Base-by-base conservation (phyloP, 2,329 filamentous ascomycete species). In the Plectosphaerella cucumerina region DNA sequence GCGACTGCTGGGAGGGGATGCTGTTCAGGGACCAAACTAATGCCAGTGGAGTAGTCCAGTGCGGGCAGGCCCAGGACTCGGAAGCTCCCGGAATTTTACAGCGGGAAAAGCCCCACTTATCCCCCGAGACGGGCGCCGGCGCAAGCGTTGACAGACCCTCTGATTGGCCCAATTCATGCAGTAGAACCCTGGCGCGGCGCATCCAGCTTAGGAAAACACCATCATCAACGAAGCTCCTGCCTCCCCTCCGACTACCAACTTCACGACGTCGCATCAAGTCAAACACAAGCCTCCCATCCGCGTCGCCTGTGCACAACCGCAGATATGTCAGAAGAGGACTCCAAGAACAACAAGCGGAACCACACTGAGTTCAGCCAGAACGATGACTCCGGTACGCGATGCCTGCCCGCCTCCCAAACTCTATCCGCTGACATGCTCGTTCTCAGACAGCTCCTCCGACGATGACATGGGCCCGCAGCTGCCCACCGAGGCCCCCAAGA, bases 381-480 rank as follows among this genome's bases (percentile, higher is more conserved):
- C 52, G 71, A 78, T 62, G 70, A 64, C 33, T 65, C 66, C 54
- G 72, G 72, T 71, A 64, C 47, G 64, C 53, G 39, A 21, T n/a
- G 48, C 9, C 15, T 8, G 31, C 41, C 14, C 12, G 26, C 49
- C 46, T 53, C 37, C 20, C 20, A 51, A 22, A 50, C 37, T 31
- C 23, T 48, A 10, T 31, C 17, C 17, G 18, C 39, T 42, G 17
- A 42, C 39, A 17, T 12, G 17, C n/a, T 5, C n/a, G n/a, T 20
- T 42, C 56, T 56, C 51, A 79, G 83, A 82, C 49, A 84, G 80
- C 61, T 95, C 90, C 34, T 93, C 89, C 5, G 88, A 90, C 62
- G 91, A 97, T 71, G 92, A 96, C 65, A 94, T 97, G 74, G 94
- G 94, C 42, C 94, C 94, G 23, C 87, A 93, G 60, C 81, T 97